A percentile compares a stretch with the other conserved stretches of the same genome.
Conservation (phyloP, 768 basidiomycete genomes). For the Suillus tomentosus region DNA sequence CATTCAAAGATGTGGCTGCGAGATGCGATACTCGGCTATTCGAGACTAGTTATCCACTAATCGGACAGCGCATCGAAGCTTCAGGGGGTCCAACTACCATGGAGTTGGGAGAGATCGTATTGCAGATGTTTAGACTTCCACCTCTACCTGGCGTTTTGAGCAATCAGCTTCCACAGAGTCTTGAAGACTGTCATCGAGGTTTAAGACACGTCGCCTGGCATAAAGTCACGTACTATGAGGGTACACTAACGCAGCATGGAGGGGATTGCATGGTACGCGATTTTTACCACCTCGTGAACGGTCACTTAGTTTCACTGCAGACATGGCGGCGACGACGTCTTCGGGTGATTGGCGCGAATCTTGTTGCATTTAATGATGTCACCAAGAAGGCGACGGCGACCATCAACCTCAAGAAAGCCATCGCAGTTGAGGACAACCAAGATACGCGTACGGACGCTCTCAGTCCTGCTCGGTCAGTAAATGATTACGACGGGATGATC, state of each 20-base stretch:
- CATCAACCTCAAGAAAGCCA: slow-evolving; percentile 88
- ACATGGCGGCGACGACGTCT: slow-evolving; percentile 83
- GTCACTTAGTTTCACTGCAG: slow-evolving; percentile 38
- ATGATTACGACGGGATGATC: slow-evolving; percentile 65
- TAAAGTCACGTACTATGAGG: slow-evolving; percentile 92
- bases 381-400: slow-evolving; percentile 88
- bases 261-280: slow-evolving; percentile 85
- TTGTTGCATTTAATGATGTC: slow-evolving; percentile 90
- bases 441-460: slow-evolving; percentile 49
- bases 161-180: slow-evolving; percentile 82
- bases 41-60: slow-evolving; percentile 80
- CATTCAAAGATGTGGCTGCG: slow-evolving; percentile 83
- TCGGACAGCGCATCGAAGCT: slow-evolving; percentile 68
- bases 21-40: slow-evolving; percentile 85
- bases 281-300: neutral
- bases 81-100: slow-evolving; percentile 57
- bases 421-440: slow-evolving; percentile 76
- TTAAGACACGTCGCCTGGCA: slow-evolving; percentile 92
- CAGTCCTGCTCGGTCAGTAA: slow-evolving; percentile 45
- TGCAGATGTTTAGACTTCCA: slow-evolving; percentile 90
- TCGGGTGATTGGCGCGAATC: slow-evolving; percentile 80
- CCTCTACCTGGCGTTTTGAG: slow-evolving; percentile 80
- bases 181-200: slow-evolving; percentile 91
- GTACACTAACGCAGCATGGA: slow-evolving; percentile 88
- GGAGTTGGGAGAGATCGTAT: slow-evolving; percentile 83